Evolutionary conservation across 768 basidiomycete genomes (phyloP).

Genomic region (Coprinellus micaceus): DNA sequence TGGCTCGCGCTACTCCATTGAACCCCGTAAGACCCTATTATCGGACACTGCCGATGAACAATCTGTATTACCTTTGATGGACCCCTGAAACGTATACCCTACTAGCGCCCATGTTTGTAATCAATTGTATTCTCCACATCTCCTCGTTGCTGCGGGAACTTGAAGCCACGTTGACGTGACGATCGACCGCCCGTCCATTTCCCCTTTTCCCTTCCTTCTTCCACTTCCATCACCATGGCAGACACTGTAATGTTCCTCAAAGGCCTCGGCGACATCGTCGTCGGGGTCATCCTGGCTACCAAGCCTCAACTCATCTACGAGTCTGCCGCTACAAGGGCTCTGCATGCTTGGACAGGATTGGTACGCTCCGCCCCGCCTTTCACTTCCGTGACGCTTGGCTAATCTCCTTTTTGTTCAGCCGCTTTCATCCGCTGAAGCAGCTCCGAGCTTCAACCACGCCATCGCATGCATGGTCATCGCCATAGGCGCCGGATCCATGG

Average conservation of each 20-base stretch:
- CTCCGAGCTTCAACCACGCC: conserved; percentile 34
- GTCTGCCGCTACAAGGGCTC: conserved; percentile 15
- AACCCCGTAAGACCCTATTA: no score
- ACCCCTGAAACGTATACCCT: no score
- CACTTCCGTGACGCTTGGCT: conserved; percentile 12
- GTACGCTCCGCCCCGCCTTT: conserved; percentile 15
- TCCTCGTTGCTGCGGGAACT: no score
- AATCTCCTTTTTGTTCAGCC: conserved; percentile 16
- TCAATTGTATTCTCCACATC: not conserved
- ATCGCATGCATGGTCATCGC: conserved; percentile 34
- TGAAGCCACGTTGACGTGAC: no score
- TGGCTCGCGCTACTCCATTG: no score
- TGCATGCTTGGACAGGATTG: conserved; percentile 24
- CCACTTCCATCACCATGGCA: not conserved
- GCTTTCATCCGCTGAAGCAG: conserved; percentile 18
- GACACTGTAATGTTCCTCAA: conserved; percentile 12
- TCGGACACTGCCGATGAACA: no score
- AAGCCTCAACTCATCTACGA: conserved; percentile 27
- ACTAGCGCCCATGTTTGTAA: not conserved
- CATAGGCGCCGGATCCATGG: conserved; percentile 24
- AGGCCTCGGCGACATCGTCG: conserved; percentile 26
- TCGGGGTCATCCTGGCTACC: conserved; percentile 22
- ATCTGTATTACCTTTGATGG: no score
- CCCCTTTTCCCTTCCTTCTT: no score
- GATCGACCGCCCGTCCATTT: no score